phyloP scores from a whole-genome alignment of 2,329 filamentous ascomycete species.

The Aspergillus fijiensis region DNA sequence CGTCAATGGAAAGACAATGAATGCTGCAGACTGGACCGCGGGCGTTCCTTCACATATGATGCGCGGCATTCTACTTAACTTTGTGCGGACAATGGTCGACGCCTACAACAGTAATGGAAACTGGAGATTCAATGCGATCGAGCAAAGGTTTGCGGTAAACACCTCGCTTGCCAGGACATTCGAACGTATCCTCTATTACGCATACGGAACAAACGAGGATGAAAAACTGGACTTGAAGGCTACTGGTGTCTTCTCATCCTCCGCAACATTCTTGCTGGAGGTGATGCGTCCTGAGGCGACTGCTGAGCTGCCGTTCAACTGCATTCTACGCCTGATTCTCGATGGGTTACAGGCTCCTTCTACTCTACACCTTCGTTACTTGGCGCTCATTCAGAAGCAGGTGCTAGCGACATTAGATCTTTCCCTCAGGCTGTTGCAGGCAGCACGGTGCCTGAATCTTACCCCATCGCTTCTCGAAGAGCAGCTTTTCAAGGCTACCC shows the following conservation, averaged over 20 bases:
- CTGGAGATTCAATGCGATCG: slow-evolving; percentile 74
- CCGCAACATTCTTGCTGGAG: slow-evolving; percentile 73
- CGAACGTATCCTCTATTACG: slow-evolving; percentile 67
- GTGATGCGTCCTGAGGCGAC: slow-evolving; percentile 71
- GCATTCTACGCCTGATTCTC: slow-evolving; percentile 69
- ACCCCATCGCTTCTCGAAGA: slow-evolving; percentile 68
- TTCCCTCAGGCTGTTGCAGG: slow-evolving; percentile 67
- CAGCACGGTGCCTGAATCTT: slow-evolving; percentile 63
- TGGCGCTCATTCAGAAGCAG: slow-evolving; percentile 60
- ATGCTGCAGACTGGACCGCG: slow-evolving; percentile 55
- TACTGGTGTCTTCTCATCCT: slow-evolving; percentile 65
- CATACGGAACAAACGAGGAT: slow-evolving; percentile 71
- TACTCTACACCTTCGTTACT: slow-evolving; percentile 61
- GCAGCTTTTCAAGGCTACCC: slow-evolving; percentile 77
- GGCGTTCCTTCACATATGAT: slow-evolving; percentile 78
- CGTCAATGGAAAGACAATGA: slow-evolving; percentile 30
- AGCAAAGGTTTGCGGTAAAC: slow-evolving; percentile 69
- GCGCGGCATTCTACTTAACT: slow-evolving; percentile 67
- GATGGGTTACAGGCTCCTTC: slow-evolving; percentile 60
- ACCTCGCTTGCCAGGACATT: slow-evolving; percentile 68
- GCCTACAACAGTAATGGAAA: slow-evolving; percentile 81
- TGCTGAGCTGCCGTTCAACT: slow-evolving; percentile 72
- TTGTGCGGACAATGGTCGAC: slow-evolving; percentile 74
- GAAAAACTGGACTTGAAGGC: slow-evolving; percentile 50
- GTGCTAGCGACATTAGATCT: slow-evolving; percentile 65